Percentiles rank a stretch among this genome's conserved stretches.
Conservation (phyloP, 2,329 filamentous ascomycete species). For the Alternaria metachromatica region DNA sequence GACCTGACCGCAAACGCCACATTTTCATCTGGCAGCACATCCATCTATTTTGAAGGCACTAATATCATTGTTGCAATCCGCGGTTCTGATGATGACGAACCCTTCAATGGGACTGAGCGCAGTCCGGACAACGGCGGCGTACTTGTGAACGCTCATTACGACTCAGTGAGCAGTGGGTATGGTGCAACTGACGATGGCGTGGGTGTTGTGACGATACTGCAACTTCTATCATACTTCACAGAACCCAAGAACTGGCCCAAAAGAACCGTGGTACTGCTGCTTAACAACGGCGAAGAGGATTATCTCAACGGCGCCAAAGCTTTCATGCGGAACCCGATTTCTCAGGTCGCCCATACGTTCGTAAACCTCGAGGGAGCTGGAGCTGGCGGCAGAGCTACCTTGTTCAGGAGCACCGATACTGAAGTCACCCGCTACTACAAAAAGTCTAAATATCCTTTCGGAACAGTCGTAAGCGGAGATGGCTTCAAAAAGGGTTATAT, state of each 20-base stretch:
- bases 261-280: constrained; percentile 79
- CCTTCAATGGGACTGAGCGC: constrained; percentile 68
- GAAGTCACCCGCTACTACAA: constrained; percentile 84
- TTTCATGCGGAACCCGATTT: constrained; percentile 82
- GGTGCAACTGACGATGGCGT: constrained; percentile 95
- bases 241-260: constrained; percentile 71
- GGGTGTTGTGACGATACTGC: constrained; percentile 83
- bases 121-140: constrained; percentile 72
- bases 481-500: constrained; percentile 82
- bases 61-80: constrained; percentile 93
- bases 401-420: constrained; percentile 88
- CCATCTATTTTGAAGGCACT: constrained; percentile 87
- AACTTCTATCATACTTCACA: constrained; percentile 87
- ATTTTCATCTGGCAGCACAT: constrained; percentile 59
- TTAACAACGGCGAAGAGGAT: constrained; percentile 98
- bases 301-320: constrained; percentile 85
- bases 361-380: constrained; percentile 95
- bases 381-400: constrained; percentile 82
- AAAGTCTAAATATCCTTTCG: constrained; percentile 76
- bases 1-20: constrained; percentile 82
- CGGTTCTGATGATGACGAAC: constrained; percentile 73
- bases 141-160: constrained; percentile 93
- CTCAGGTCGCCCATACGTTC: constrained; percentile 83
- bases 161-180: constrained; percentile 89
- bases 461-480: constrained; percentile 80